Percentiles rank a stretch among this genome's conserved stretches.
Conservation (phyloP, 305 asterid genomes). For the Fraxinus ornus region DNA sequence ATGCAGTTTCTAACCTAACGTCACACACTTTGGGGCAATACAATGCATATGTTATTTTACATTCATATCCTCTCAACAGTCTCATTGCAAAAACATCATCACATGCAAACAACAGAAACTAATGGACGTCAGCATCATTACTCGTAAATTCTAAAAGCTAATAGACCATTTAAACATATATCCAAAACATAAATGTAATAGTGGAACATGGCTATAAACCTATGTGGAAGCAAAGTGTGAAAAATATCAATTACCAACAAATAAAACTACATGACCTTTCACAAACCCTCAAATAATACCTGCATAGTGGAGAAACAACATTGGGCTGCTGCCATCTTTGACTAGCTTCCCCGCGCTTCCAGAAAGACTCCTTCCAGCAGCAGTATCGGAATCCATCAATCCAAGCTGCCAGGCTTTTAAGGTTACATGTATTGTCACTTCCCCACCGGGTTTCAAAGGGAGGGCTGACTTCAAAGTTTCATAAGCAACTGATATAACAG, state of each 20-base stretch:
- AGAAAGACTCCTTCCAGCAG: conserved; percentile 51
- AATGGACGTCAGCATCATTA: background rate
- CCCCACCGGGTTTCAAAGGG: conserved; percentile 94
- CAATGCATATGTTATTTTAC: background rate
- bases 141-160: background rate
- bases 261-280: conserved; percentile 4
- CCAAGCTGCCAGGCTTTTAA: conserved; percentile 96
- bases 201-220: background rate
- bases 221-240: background rate
- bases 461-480: conserved; percentile 72
- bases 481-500: conserved; percentile 64
- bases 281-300: conserved; percentile 43
- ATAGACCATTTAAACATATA: background rate
- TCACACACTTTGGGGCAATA: conserved; percentile 1
- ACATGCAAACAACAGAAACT: background rate
- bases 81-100: background rate
- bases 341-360: conserved; percentile 58
- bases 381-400: conserved; percentile 53
- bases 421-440: conserved; percentile 80
- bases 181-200: background rate
- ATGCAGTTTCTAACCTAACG: background rate
- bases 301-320: conserved; percentile 89
- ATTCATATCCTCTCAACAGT: background rate
- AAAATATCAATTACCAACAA: conserved; percentile 4
- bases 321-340: conserved; percentile 83